These are phyloP conservation scores for Rhododendron ferrugineum DNA, from an alignment of 148 eudicot species.

Conservation along the genomic window DNA sequence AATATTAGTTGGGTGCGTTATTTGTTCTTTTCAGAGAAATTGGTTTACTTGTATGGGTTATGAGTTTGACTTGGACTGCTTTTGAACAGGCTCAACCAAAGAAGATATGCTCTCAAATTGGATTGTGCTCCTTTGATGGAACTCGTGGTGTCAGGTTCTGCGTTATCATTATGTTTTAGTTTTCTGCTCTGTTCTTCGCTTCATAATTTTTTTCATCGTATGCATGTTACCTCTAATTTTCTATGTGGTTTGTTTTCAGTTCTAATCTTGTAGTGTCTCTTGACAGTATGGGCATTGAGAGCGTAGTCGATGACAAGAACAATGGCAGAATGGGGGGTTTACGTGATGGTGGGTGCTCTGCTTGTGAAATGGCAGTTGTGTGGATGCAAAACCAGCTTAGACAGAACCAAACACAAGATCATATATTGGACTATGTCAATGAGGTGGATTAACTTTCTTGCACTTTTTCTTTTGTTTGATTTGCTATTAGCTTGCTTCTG, in stretches of 20 bases:
- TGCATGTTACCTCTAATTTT: background rate
- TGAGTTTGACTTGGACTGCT: background rate
- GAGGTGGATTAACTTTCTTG: constrained; percentile 31
- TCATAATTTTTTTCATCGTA: background rate
- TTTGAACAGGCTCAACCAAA: constrained; percentile 54
- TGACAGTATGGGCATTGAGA: constrained; percentile 68
- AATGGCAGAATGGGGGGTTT: constrained; percentile 35
- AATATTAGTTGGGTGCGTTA: constrained; percentile 2
- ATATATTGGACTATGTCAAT: constrained; percentile 50
- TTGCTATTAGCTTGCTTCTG: background rate
- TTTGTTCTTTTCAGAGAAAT: background rate
- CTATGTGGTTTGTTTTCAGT: background rate
- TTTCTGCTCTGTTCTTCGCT: background rate
- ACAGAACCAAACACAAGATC: constrained; percentile 69
- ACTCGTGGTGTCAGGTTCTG: constrained; percentile 67
- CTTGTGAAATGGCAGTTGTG: constrained; percentile 92
- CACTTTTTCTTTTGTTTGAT: background rate
- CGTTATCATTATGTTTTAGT: background rate
- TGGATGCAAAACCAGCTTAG: constrained; percentile 82
- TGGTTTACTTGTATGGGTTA: background rate
- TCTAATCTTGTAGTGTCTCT: background rate
- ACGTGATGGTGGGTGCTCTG: constrained; percentile 56
- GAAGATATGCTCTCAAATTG: constrained; percentile 82
- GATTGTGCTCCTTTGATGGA: constrained; percentile 83
- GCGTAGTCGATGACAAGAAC: constrained; percentile 51